A percentile compares a stretch with the other conserved stretches of the same genome.
Evolutionary conservation across 2,329 filamentous ascomycete genomes (phyloP).

Genomic region (Calonectria multiphialidica): DNA sequence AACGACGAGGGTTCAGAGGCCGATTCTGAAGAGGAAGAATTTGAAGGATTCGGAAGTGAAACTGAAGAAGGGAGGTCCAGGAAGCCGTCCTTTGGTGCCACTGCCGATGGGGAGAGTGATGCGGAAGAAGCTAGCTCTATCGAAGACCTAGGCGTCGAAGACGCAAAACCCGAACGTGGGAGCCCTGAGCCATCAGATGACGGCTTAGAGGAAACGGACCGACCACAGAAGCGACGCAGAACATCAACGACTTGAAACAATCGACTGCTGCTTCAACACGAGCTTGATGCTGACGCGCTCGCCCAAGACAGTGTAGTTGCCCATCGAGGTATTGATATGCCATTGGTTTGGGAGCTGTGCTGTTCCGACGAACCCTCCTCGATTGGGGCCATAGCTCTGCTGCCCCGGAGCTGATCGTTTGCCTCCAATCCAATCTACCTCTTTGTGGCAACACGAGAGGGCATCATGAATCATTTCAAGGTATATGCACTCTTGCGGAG

Average conservation of each 20-base stretch:
- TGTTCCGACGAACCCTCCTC: background rate
- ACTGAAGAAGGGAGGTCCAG: slow-evolving; percentile 48
- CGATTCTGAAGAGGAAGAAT: slow-evolving; percentile 54
- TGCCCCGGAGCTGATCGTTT: background rate
- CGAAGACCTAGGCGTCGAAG: slow-evolving; percentile 51
- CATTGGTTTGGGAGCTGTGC: background rate
- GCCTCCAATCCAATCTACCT: background rate
- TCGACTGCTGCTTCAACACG: background rate
- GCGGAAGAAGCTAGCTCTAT: slow-evolving; percentile 52
- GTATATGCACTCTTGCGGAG: too few relatives aligned
- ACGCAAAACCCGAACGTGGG: slow-evolving; percentile 31
- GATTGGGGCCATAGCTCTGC: background rate
- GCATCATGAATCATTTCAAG: too few relatives aligned
- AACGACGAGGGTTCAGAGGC: slow-evolving; percentile 51
- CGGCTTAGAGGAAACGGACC: background rate
- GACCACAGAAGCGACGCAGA: background rate
- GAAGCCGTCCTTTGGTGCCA: slow-evolving; percentile 47
- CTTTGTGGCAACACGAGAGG: too few relatives aligned
- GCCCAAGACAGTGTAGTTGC: background rate
- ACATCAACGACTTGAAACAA: background rate
- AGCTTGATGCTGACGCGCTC: background rate
- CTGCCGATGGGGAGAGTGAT: slow-evolving; percentile 56
- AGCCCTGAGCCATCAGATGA: background rate
- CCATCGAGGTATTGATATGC: background rate
- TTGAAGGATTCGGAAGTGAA: slow-evolving; percentile 53